Conservation (phyloP, 2,329 filamentous ascomycete genomes). For the Fusarium ambrosium region DNA sequence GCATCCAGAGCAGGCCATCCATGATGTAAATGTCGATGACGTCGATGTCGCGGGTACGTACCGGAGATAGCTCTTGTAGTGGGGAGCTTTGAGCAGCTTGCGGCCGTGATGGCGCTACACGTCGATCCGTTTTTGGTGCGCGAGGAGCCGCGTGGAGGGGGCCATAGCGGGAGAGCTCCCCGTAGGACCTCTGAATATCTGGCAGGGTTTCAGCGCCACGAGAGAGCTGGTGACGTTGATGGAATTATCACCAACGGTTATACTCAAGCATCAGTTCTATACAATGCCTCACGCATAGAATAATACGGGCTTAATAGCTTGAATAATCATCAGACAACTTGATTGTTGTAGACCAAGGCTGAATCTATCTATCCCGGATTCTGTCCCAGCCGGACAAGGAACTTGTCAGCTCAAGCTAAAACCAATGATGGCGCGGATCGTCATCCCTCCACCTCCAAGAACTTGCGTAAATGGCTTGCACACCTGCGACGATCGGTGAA, state of each 20-base stretch:
- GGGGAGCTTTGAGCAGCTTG: conserved; percentile 12
- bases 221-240: conserved; percentile 16
- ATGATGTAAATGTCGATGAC: conserved; percentile 43
- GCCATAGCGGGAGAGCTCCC: conserved; percentile 27
- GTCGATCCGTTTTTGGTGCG: conserved; percentile 33
- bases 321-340: conserved; percentile 1
- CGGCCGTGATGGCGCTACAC: conserved; percentile 8
- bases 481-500: conserved; percentile 14
- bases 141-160: conserved; percentile 31
- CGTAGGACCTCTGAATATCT: conserved; percentile 14
- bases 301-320: background rate
- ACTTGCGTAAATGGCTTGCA: conserved; percentile 47
- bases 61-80: conserved; percentile 8
- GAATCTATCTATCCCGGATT: conserved; percentile 3
- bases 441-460: conserved; percentile 20
- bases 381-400: conserved; percentile 26
- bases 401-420: conserved; percentile 17
- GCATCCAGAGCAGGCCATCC: conserved; percentile 31
- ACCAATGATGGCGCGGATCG: conserved; percentile 16
- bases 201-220: conserved; percentile 21
- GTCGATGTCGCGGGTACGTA: conserved; percentile 36
- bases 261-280: background rate
- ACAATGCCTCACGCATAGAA: background rate
- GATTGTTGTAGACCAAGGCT: conserved; percentile 25
- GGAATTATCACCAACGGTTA: background rate